These are phyloP conservation scores for Tuber microsphaerosporum DNA, from an alignment of 495 filamentous ascomycete species.

Conservation along the genomic window DNA sequence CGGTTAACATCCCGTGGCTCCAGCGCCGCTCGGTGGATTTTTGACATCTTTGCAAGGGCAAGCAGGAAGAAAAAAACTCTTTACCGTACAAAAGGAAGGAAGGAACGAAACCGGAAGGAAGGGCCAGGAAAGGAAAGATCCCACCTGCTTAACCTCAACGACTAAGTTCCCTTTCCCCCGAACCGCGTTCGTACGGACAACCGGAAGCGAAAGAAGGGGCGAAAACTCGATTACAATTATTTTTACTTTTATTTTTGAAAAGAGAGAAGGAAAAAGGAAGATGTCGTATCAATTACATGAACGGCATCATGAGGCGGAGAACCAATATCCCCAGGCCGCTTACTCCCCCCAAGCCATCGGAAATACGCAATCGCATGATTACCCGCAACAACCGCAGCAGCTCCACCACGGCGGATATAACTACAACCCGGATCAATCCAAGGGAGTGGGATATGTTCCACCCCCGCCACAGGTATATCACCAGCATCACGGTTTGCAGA, in stretches of 20 bases:
- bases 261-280: neutral
- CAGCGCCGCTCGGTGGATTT: neutral
- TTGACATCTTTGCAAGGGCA: neutral
- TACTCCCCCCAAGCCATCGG: conserved; percentile 8
- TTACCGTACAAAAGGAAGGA: neutral
- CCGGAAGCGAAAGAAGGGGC: neutral
- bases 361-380: conserved; percentile 3
- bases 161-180: neutral
- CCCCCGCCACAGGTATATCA: neutral
- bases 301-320: neutral
- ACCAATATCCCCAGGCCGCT: neutral
- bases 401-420: conserved; percentile 6
- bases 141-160: neutral
- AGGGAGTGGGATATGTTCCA: neutral
- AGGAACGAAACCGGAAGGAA: neutral
- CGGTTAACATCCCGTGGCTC: neutral
- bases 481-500: conserved; percentile 1
- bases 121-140: neutral
- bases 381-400: conserved; percentile 3
- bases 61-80: neutral
- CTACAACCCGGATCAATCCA: neutral
- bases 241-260: neutral
- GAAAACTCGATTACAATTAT: neutral
- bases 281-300: conserved; percentile 4
- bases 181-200: neutral